Evolutionary conservation across 148 eudicot genomes (phyloP).

Genomic region (Camellia lanceoleosa): DNA sequence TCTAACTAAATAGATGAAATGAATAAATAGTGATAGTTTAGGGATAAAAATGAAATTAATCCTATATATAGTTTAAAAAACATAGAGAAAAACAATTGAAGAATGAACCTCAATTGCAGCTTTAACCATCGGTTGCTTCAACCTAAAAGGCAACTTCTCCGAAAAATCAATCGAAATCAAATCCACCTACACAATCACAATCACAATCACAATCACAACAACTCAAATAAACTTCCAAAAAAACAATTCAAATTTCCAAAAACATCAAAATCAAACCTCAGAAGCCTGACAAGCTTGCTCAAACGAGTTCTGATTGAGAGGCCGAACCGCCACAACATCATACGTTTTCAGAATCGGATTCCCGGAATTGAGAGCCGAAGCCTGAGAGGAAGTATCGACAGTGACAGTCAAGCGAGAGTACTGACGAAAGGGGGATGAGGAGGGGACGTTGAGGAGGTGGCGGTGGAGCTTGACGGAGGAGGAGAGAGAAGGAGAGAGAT

Average conservation of each 20-base stretch:
- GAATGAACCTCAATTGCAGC: constrained; percentile 72
- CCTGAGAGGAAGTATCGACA: constrained; percentile 53
- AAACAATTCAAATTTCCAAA: not conserved
- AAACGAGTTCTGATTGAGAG: constrained; percentile 67
- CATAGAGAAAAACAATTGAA: not conserved
- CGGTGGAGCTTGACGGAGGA: constrained; percentile 55
- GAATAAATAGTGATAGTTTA: too few species aligned
- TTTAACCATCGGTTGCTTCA: constrained; percentile 72
- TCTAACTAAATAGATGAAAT: too few species aligned
- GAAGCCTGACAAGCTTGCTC: constrained; percentile 66
- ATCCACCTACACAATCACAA: constrained; percentile 49
- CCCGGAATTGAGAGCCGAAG: constrained; percentile 65
- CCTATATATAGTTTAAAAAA: not conserved
- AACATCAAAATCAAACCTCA: constrained; percentile 23
- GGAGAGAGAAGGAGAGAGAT: constrained; percentile 43
- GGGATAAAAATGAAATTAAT: too few species aligned
- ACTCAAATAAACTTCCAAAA: not conserved
- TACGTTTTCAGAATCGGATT: constrained; percentile 73
- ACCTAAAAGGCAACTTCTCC: constrained; percentile 69
- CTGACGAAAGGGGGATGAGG: constrained; percentile 57
- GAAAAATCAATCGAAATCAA: constrained; percentile 84
- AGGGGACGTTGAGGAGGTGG: constrained; percentile 39
- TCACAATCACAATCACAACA: not conserved
- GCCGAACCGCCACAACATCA: constrained; percentile 77
- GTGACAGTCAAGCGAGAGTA: constrained; percentile 67